Evolutionary conservation across 768 basidiomycete species (phyloP), one percentile per base, ranked within the genome.

Genomic region (Pleurotus sapidus): DNA sequence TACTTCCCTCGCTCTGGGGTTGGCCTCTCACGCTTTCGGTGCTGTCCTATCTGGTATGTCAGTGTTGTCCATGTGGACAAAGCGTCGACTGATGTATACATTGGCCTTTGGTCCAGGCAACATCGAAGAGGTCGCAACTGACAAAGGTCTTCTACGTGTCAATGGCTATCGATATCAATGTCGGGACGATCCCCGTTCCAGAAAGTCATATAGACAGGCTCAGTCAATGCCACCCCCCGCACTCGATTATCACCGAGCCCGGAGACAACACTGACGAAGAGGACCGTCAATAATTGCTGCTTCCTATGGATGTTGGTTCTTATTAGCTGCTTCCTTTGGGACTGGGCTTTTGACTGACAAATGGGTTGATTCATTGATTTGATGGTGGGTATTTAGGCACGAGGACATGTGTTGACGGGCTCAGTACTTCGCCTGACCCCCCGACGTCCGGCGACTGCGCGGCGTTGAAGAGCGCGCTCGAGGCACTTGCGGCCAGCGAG

Each of bases 401-500:
- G 11, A 39, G 51, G 39, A 60, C 59, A 5, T 60, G 59, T 39
- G 45, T 46, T 5, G 49, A 60, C 25, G 47, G 38, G 12, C 51
- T 60, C 18, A 58, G 57, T 18, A 27, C 46, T 25, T 45, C 49
- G 2, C 51, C 51, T 11, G 49, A 45, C 20, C 48, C 59, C 9
- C 59, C 59, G 2, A 38, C 49, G 5, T 37, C 55, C 3, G 55
- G 23, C n/a, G 55, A 60, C 39, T 60, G 59, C 45, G 49, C 46
- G 9, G 46, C 55, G 14, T 38, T 60, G n/a, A 30, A 47, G 23
- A 50, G 30, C 18, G 55, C 59, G 12, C 9, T 56, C 27, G 40
- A 60, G 37, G 55, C 59, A 9, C 59, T 60, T 25, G 55, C 59
- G 8, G 27, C 56, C 8, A 57, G 55, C 47, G 55, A 60, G 42